Evolutionary conservation across 2,329 filamentous ascomycete genomes (phyloP).

Genomic region (Emergomyces africanus): DNA sequence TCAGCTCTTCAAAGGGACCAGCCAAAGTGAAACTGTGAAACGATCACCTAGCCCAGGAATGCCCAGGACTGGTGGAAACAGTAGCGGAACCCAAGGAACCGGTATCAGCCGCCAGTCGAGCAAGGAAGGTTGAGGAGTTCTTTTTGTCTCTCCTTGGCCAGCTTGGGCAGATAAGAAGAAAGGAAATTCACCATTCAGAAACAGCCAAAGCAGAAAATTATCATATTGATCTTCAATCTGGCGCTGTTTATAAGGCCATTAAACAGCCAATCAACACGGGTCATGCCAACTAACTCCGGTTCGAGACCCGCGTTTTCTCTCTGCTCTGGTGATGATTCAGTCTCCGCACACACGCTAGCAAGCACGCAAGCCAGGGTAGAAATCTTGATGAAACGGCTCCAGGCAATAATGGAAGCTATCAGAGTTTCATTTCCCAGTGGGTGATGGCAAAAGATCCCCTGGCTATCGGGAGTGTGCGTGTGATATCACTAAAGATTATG

Average conservation of each 20-base stretch:
- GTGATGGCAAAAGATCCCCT: too few species aligned
- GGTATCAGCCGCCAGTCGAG: slow-evolving; percentile 1
- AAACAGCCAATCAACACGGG: neutral
- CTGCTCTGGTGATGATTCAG: neutral
- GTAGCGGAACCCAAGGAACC: neutral
- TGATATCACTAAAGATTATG: too few species aligned
- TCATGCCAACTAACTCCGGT: neutral
- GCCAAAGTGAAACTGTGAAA: too few species aligned
- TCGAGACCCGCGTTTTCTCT: neutral
- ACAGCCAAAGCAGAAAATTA: neutral
- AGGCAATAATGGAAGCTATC: neutral
- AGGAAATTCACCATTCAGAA: neutral
- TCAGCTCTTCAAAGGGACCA: neutral
- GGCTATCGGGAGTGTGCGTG: too few species aligned
- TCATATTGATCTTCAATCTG: neutral
- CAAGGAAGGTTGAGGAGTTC: neutral
- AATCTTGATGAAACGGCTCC: neutral
- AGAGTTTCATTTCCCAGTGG: too few species aligned
- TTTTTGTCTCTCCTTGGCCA: neutral
- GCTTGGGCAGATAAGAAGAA: neutral
- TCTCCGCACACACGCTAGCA: neutral
- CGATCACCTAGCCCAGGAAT: neutral
- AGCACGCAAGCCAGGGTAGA: neutral
- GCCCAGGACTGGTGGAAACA: neutral
- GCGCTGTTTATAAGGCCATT: neutral